phyloP scores from a whole-genome alignment of 2,329 filamentous ascomycete genomes.

The Fonsecaea pedrosoi region DNA sequence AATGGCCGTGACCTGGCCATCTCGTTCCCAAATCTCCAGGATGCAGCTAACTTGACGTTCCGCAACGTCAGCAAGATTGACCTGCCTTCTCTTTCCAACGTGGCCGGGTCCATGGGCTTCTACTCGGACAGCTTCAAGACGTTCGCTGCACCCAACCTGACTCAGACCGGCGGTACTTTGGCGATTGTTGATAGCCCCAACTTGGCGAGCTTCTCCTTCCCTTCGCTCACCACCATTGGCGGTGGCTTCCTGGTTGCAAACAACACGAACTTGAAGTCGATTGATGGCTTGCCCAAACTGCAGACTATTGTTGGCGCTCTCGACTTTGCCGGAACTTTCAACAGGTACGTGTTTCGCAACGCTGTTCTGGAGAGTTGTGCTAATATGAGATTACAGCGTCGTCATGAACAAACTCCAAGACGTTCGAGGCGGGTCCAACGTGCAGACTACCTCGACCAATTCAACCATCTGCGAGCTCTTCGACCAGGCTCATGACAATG shows the following conservation, averaged over 20 bases:
- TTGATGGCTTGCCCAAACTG: constrained; percentile 73
- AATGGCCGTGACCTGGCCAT: constrained; percentile 78
- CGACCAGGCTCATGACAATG: constrained; percentile 52
- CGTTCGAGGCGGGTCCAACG: constrained; percentile 74
- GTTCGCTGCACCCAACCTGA: constrained; percentile 56
- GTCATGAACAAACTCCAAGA: constrained; percentile 69
- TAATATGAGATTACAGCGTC: constrained; percentile 61
- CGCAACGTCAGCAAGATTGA: constrained; percentile 77
- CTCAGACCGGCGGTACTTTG: constrained; percentile 57
- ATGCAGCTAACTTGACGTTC: constrained; percentile 81
- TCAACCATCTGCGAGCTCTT: constrained; percentile 67
- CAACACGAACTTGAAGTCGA: constrained; percentile 74
- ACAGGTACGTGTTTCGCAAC: constrained; percentile 39
- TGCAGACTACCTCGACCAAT: constrained; percentile 64
- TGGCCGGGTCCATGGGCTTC: constrained; percentile 83
- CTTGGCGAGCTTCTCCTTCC: constrained; percentile 77
- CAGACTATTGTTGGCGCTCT: constrained; percentile 77
- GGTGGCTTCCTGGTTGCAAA: constrained; percentile 88
- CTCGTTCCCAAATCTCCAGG: constrained; percentile 77
- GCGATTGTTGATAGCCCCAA: constrained; percentile 63
- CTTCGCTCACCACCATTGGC: constrained; percentile 69
- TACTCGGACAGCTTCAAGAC: constrained; percentile 70
- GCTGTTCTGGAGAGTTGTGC: constrained; percentile 38
- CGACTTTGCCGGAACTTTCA: constrained; percentile 82
- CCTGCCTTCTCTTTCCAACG: constrained; percentile 72